Base-by-base conservation (phyloP, 805 yeast species). In the Metahyphopichia silvanorum region DNA sequence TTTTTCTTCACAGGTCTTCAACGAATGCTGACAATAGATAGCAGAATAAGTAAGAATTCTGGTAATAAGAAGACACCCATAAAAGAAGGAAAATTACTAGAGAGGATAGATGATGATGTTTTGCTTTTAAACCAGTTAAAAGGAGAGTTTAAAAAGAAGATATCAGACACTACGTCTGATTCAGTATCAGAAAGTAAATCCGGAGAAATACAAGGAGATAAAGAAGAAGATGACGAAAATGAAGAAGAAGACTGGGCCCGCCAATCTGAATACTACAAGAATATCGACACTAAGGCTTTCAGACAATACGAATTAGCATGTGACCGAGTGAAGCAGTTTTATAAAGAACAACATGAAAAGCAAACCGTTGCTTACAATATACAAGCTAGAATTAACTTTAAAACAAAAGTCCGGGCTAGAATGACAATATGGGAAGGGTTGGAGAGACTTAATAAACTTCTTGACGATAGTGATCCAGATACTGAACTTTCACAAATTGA, bases 381-480 rank as follows among this genome's bases (percentile, higher is more conserved):
- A 21, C 84, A 81, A 48, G 86, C 86, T 0, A 56, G 88, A 25
- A 77, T 81, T 31, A 80, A 79, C 53, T 81, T 81, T 63, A 80
- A 80, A 52, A 74, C 86, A 5, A 77, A 79, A 46, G 64, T 73
- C 6, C 53, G 87, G 44, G 87, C 82, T 32, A 63, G 70, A 32
- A 78, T 81, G 83, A 64, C 82, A 1, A 69, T 81, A 5, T 81
- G 88, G 88, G 86, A 78, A 37, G 87, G 86, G 0, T 51, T 81
- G 11, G 74, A 74, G 34, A 74, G 73, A 39, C 58, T 81, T 23
- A 81, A 80, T 47, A 72, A 75, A 41, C 56, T 81, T 13, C 63
- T 81, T 16, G 88, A 81, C 50, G 86, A 81, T 32, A 74, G 82
- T 32, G 88, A 81, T 50, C 88, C 88, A 0, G 88, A 81, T 51